phyloP scores from a whole-genome alignment of 176 grass and related monocot species.

The Triticum urartu region DNA sequence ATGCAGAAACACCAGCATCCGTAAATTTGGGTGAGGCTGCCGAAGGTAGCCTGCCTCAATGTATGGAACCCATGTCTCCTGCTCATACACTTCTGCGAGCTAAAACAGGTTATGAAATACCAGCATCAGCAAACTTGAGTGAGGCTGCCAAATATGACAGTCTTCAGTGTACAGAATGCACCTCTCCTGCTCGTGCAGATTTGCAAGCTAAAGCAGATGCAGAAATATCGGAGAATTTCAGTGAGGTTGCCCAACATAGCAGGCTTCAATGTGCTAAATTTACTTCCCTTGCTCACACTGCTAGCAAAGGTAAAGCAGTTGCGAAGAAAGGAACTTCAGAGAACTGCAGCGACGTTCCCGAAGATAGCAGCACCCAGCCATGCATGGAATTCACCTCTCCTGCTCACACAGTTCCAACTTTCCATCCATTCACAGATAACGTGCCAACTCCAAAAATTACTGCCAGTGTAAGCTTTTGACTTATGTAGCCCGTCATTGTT shows the following conservation, averaged over 20 bases:
- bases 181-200: conserved; percentile 48
- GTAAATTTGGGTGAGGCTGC: conserved; percentile 26
- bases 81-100: conserved; percentile 32
- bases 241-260: conserved; percentile 6
- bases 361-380: conserved; percentile 13
- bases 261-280: conserved; percentile 39
- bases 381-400: conserved; percentile 65
- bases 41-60: not conserved
- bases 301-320: conserved; percentile 41
- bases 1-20: conserved; percentile 23
- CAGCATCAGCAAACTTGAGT: conserved; percentile 35
- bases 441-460: conserved; percentile 89
- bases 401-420: conserved; percentile 61
- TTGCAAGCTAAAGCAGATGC: conserved; percentile 33
- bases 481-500: not conserved
- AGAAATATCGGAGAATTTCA: conserved; percentile 35
- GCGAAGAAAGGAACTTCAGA: conserved; percentile 23
- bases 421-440: conserved; percentile 52
- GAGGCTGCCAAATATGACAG: conserved; percentile 6
- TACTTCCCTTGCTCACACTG: conserved; percentile 50
- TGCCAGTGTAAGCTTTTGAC: conserved; percentile 73
- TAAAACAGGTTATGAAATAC: conserved; percentile 39
- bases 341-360: not conserved
- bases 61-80: conserved; percentile 45
- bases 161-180: conserved; percentile 39